These are phyloP conservation scores for Raphanus sativus DNA, from an alignment of 345 rosid species.

Conservation along the genomic window DNA sequence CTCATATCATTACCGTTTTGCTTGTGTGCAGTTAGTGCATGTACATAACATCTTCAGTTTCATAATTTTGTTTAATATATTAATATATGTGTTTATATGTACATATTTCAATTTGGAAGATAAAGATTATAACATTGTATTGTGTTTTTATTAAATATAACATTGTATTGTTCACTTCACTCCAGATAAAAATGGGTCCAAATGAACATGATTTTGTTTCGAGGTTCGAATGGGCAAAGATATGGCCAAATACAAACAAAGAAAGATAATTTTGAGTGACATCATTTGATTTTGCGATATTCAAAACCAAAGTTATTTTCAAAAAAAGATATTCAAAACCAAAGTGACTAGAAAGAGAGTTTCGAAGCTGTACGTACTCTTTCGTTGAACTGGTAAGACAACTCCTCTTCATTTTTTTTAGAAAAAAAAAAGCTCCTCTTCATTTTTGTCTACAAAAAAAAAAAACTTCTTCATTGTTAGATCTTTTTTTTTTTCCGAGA, in stretches of 20 bases:
- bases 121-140: background rate
- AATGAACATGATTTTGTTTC: background rate
- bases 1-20: background rate
- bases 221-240: conserved; percentile 37
- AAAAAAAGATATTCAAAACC: conserved; percentile 30
- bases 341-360: conserved; percentile 35
- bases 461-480: background rate
- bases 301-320: conserved; percentile 32
- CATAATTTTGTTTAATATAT: background rate
- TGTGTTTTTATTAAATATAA: background rate
- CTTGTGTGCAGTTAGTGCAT: background rate
- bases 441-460: background rate
- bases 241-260: conserved; percentile 24
- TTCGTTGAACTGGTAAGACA: conserved; percentile 40
- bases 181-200: conserved; percentile 1
- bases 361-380: conserved; percentile 36
- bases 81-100: background rate
- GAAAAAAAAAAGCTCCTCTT: background rate
- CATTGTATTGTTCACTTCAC: background rate
- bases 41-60: background rate
- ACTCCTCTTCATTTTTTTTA: conserved; percentile 6
- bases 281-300: conserved; percentile 41
- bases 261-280: conserved; percentile 32
- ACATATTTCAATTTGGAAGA: background rate
- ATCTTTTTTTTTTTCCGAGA: background rate